Percentiles rank a stretch among this genome's conserved stretches.
These are phyloP conservation scores for Tetrahymena thermophila DNA, from an alignment of 73 alveolate species.

Conservation along the genomic window DNA sequence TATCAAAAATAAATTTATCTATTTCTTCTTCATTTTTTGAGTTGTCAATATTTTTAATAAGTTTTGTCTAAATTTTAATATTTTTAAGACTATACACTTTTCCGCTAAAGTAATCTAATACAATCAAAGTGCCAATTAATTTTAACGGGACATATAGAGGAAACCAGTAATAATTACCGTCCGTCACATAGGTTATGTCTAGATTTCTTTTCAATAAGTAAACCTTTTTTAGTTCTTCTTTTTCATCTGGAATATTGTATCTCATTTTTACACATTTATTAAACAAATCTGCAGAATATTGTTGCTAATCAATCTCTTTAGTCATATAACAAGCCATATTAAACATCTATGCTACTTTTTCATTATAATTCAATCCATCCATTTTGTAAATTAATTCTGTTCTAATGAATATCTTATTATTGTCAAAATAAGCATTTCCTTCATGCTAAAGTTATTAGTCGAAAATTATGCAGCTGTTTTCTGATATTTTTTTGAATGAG, in stretches of 20 bases:
- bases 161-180: not conserved
- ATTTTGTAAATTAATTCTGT: not conserved
- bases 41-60: not conserved
- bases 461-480: no score
- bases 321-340: not conserved
- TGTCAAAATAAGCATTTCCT: not conserved
- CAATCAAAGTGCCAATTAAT: not conserved
- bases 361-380: not conserved
- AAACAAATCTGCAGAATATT: not conserved
- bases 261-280: not conserved
- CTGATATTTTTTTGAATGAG: not conserved
- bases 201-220: not conserved
- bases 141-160: not conserved
- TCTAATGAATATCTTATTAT: not conserved
- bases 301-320: not conserved
- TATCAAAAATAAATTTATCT: not conserved
- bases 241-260: not conserved
- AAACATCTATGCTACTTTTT: no score
- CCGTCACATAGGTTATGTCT: not conserved
- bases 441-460: not conserved
- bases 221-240: not conserved
- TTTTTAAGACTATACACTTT: not conserved
- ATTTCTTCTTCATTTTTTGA: not conserved
- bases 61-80: not conserved
- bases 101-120: not conserved